phyloP scores from a whole-genome alignment of 495 filamentous ascomycete species.

The Amniculicola lignicola region DNA sequence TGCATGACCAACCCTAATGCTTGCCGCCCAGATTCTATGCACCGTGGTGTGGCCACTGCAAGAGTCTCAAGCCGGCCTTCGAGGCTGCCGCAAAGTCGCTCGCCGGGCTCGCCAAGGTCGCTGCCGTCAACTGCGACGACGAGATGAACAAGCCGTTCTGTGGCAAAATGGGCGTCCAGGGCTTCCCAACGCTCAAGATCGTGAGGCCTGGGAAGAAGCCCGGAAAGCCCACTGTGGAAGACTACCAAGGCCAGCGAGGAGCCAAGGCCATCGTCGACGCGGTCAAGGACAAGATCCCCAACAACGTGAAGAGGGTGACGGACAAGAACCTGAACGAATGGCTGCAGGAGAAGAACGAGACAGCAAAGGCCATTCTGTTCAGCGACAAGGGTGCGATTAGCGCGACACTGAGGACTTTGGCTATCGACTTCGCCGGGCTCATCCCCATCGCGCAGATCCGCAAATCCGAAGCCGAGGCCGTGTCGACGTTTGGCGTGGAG shows the following conservation, averaged over 20 bases:
- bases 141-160: constrained; percentile 91
- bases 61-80: constrained; percentile 92
- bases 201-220: constrained; percentile 78
- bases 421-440: constrained; percentile 84
- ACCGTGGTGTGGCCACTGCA: constrained; percentile 94
- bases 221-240: constrained; percentile 81
- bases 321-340: constrained; percentile 78
- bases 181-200: constrained; percentile 96
- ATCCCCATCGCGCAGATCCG: constrained; percentile 82
- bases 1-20: neutral
- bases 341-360: constrained; percentile 66
- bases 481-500: constrained; percentile 69
- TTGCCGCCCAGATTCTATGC: constrained; percentile 73
- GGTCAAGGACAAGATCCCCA: constrained; percentile 82
- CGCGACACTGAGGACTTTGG: constrained; percentile 75
- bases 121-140: constrained; percentile 92
- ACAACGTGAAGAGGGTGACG: constrained; percentile 77
- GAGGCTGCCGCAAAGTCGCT: constrained; percentile 90
- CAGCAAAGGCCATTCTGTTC: constrained; percentile 86
- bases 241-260: constrained; percentile 80
- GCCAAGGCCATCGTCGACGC: constrained; percentile 86
- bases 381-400: constrained; percentile 89
- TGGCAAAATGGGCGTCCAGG: constrained; percentile 82
- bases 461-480: constrained; percentile 70
- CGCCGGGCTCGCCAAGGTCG: constrained; percentile 86